Evolutionary conservation across 2,329 filamentous ascomycete species (phyloP).

Genomic region (Penicillium corylophilum): DNA sequence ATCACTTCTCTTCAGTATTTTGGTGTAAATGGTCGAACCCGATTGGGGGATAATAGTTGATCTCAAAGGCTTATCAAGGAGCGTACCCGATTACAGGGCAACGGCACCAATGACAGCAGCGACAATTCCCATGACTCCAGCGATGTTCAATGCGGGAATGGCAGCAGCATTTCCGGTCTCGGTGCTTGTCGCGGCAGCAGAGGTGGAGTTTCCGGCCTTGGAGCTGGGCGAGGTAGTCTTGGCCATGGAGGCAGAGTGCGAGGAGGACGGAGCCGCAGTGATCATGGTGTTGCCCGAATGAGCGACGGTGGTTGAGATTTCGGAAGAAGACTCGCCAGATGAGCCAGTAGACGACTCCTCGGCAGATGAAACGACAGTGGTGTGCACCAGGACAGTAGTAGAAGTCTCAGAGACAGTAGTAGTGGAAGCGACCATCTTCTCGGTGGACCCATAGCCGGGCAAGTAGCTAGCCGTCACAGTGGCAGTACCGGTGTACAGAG

Average conservation of each 20-base stretch:
- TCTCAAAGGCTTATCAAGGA: neutral
- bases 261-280: constrained; percentile 7
- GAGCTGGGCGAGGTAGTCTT: constrained; percentile 7
- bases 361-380: constrained; percentile 1
- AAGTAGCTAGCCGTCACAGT: constrained; percentile 24
- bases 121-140: constrained; percentile 11
- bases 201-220: constrained; percentile 1
- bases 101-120: constrained; percentile 14
- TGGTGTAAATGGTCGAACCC: neutral
- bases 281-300: constrained; percentile 4
- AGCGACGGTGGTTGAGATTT: neutral
- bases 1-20: neutral
- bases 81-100: constrained; percentile 8
- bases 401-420: constrained; percentile 12
- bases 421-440: constrained; percentile 17
- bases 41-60: neutral
- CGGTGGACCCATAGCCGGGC: constrained; percentile 22
- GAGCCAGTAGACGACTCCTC: neutral
- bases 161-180: constrained; percentile 13
- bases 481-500: constrained; percentile 25
- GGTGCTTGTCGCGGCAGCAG: constrained; percentile 5
- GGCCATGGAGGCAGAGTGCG: constrained; percentile 9
- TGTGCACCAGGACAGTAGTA: neutral
- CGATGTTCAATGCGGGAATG: constrained; percentile 6
- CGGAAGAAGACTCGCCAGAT: neutral